Evolutionary conservation across 2,329 filamentous ascomycete species (phyloP), one percentile per base, ranked within the genome.

Genomic region (Epichloe typhina): DNA sequence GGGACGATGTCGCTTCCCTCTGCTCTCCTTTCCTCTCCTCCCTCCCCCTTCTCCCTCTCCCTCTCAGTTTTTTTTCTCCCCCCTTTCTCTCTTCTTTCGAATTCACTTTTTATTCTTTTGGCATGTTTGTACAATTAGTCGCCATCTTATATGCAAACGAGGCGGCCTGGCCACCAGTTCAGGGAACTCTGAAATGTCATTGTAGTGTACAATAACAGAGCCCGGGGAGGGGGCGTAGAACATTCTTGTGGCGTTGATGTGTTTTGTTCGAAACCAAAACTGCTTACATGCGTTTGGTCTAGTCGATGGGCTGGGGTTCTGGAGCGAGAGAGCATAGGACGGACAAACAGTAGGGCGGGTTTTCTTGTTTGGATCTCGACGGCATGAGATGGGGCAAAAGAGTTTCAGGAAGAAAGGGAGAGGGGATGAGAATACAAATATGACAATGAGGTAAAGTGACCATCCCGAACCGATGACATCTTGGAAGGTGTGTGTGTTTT

Each of bases 41-140:
- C 4, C 35, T 47, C 21, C 17, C 15, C 13, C 5, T 38, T 43
- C 39, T 21, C 17, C 21, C 39, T 23, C 39, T 17, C 43, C 19
- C 31, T 23, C 12, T 17, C 33, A 7, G 12, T n/a, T 49, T 19
- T 43, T 50, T 31, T 31, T 9, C 8, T 35, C 13, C 35, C 6
- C 31, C 31, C n/a, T 11, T 23, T 38, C 23, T 17, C 50, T 7
- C 36, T 50, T 39, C 19, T 23, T 47, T 46, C 7, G n/a, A 33
- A 23, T 50, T 47, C 39, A 26, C 19, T 9, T 50, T 43, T 41
- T 17, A 35, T 45, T 23, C 12, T 46, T 40, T 45, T 49, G 39
- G 48, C 42, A 37, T 52, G 42, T 46, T 48, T 51, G 41, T 52
- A 52, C 38, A 13, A 52, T 49, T 37, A 52, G 37, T 31, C 38